These are phyloP conservation scores for Sphagnum contortum DNA, from an alignment of 225 moss, liverwort and hornwort species.

Conservation along the genomic window DNA sequence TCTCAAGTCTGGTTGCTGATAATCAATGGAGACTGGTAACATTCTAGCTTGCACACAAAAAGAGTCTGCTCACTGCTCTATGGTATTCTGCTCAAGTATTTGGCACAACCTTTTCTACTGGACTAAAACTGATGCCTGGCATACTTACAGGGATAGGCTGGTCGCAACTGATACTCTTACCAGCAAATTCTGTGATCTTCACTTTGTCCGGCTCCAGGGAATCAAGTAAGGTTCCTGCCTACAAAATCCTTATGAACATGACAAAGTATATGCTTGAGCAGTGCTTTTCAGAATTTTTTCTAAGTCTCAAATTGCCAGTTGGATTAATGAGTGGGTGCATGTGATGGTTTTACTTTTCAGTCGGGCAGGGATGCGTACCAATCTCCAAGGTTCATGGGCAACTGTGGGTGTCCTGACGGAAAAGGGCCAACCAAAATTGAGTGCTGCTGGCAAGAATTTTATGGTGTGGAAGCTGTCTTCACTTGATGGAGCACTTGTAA, in stretches of 20 bases:
- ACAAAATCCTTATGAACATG: background rate
- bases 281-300: too few relatives aligned
- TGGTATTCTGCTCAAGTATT: too few relatives aligned
- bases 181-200: slow-evolving; percentile 50
- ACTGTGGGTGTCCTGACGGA: slow-evolving; percentile 76
- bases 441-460: slow-evolving; percentile 76
- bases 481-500: slow-evolving; percentile 53
- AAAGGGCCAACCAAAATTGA: slow-evolving; percentile 65
- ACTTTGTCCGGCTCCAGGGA: slow-evolving; percentile 67
- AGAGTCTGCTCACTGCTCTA: too few relatives aligned
- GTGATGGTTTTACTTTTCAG: too few relatives aligned
- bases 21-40: too few relatives aligned
- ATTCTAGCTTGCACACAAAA: too few relatives aligned
- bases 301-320: too few relatives aligned
- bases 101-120: too few relatives aligned
- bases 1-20: too few relatives aligned
- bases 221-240: slow-evolving; percentile 53
- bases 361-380: slow-evolving; percentile 55
- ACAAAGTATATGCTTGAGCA: too few relatives aligned
- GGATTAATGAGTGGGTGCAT: too few relatives aligned
- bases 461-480: slow-evolving; percentile 84
- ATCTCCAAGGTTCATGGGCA: slow-evolving; percentile 80
- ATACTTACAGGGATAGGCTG: slow-evolving; percentile 53
- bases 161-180: slow-evolving; percentile 43
- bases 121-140: background rate